A percentile compares a stretch with the other conserved stretches of the same genome.
phyloP scores from a whole-genome alignment of 139 green algal species.

The Monoraphidium neglectum region DNA sequence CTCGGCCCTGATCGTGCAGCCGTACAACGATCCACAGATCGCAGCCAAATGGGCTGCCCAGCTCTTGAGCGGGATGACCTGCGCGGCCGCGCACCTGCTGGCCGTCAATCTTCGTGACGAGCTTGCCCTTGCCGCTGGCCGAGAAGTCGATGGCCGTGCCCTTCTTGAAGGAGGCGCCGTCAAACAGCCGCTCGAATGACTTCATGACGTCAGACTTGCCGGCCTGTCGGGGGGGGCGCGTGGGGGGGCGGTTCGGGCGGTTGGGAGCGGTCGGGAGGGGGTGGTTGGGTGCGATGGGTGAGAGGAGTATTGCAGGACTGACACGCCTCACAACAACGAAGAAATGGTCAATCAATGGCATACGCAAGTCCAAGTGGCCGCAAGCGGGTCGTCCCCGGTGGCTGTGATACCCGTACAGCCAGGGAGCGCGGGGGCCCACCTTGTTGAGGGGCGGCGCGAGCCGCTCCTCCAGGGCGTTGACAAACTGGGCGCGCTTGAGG shows the following conservation, averaged over 20 bases:
- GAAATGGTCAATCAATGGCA: no score
- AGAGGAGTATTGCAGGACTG: no score
- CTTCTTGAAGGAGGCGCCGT: constrained; percentile 52
- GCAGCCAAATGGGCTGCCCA: not conserved
- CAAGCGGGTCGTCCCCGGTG: no score
- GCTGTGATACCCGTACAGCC: no score
- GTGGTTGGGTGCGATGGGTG: no score
- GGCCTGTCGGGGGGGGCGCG: no score
- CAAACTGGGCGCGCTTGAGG: constrained; percentile 57
- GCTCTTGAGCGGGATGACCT: no score
- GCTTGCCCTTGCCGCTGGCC: constrained; percentile 35
- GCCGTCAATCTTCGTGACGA: constrained; percentile 54
- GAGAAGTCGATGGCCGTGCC: constrained; percentile 63
- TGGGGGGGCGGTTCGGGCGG: no score
- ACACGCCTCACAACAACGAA: no score
- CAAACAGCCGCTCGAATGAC: constrained; percentile 61
- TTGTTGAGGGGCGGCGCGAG: constrained; percentile 42
- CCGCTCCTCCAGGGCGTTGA: constrained; percentile 58
- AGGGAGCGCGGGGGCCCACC: constrained; percentile 7
- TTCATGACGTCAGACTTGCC: constrained; percentile 27
- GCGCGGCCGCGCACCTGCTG: constrained; percentile 42
- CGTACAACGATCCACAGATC: not conserved
- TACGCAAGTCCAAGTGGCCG: no score
- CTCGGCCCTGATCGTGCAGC: not conserved
- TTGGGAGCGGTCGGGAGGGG: no score